Evolutionary conservation across 805 yeast species (phyloP), one percentile per base, ranked within the genome.

Genomic region (Komagataella mondaviorum): DNA sequence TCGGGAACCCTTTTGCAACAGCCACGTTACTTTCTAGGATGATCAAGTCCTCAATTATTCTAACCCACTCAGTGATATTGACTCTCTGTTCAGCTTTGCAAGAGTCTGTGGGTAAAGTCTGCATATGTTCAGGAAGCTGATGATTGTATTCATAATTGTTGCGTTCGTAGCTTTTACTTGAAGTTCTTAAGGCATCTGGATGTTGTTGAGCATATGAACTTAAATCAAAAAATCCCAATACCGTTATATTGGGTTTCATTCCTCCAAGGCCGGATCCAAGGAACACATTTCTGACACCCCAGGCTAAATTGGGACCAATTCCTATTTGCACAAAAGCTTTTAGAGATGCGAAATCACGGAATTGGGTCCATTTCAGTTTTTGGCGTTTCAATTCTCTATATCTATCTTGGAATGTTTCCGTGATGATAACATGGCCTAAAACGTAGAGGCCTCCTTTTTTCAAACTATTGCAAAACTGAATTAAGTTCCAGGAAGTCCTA

Each of bases 191-290:
- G n/a, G 22, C 49, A 12, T 23, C 36, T 24, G 52, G 49, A n/a
- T 36, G 30, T 14, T 36, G 12, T 14, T 57, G 7, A 55, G 48
- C 45, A 51, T 54, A 22, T 44, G 45, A 49, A 49, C 52, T 66
- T 54, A 83, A 71, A 61, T 91, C 96, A 58, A 83, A 87, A 60
- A 89, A 89, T 0, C 98, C 98, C 36, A 93, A 54, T 0, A 93
- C 95, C 0, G 96, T 88, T 50, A 93, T 90, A 62, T 93, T 93
- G 1, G 99, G 99, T 59, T 80, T 84, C 99, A 93, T 93, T 10
- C 96, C 97, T 6, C 99, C 99, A n/a, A 93, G 71, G 0, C 99
- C 99, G 2, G 96, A 85, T 0, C 97, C 97, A 54, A 91, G 65
- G 53, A 79, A 89, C 7, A 93, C 89, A 62, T 91, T 91, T 55